A percentile compares a stretch with the other conserved stretches of the same genome.
These are phyloP conservation scores for Apiotrichum porosum DNA, from an alignment of 1,284 basidiomycete species.

Conservation along the genomic window DNA sequence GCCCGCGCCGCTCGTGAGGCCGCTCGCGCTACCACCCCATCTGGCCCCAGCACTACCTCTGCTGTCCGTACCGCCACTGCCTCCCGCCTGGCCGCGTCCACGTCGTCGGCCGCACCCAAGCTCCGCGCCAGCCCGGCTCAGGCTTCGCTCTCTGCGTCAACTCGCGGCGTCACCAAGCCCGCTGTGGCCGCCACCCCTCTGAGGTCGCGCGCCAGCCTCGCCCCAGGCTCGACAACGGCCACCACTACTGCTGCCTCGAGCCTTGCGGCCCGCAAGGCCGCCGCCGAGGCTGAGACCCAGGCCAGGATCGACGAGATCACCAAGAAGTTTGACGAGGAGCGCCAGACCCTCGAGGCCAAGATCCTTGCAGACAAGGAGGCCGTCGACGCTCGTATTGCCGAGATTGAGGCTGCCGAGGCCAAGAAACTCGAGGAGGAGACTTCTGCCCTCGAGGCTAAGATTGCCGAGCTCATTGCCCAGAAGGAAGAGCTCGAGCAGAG, in stretches of 20 bases:
- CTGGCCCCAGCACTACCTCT: background rate
- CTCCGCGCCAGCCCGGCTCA: background rate
- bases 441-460: constrained; percentile 18
- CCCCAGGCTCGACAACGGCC: background rate
- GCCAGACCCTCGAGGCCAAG: constrained; percentile 22
- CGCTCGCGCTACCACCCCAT: background rate
- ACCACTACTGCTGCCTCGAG: background rate
- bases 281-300: constrained; percentile 11
- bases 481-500: constrained; percentile 22
- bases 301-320: constrained; percentile 11
- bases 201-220: constrained; percentile 6
- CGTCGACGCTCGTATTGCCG: constrained; percentile 6
- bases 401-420: constrained; percentile 3
- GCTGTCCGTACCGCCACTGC: background rate
- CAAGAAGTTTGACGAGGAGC: constrained; percentile 19
- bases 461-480: constrained; percentile 17
- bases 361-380: constrained; percentile 7
- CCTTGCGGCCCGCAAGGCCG: constrained; percentile 4
- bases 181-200: constrained; percentile 1
- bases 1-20: constrained; percentile 12
- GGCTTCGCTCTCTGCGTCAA: background rate
- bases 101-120: constrained; percentile 1
- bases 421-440: constrained; percentile 18
- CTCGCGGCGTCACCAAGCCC: constrained; percentile 2
- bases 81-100: constrained; percentile 3